phyloP scores from a whole-genome alignment of 371 early-diverging fungal genomes.

The Rhizopus sp. region DNA sequence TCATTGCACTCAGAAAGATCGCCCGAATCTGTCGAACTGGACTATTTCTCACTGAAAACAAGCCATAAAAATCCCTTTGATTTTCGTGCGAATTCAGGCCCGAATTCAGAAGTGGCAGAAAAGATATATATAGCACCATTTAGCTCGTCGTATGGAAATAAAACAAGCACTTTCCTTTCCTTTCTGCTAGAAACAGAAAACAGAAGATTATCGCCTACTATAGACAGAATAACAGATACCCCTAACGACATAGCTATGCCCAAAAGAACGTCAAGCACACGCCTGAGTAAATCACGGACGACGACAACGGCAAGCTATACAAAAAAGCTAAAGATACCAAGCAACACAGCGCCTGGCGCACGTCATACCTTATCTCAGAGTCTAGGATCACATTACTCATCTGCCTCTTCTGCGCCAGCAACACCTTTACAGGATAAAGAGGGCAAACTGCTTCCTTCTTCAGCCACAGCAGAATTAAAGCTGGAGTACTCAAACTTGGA shows the following conservation, averaged over 20 bases:
- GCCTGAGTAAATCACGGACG: slow-evolving; percentile 22
- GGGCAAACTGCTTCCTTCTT: slow-evolving; percentile 38
- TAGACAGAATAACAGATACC: slow-evolving; percentile 14
- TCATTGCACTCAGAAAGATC: slow-evolving; percentile 10
- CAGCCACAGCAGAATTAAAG: slow-evolving; percentile 25
- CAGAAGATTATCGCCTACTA: slow-evolving; percentile 17
- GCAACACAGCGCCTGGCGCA: slow-evolving; percentile 47
- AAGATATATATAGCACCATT: slow-evolving; percentile 10
- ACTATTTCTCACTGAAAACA: slow-evolving; percentile 30
- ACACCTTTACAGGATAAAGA: slow-evolving; percentile 37
- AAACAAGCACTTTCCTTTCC: slow-evolving; percentile 28
- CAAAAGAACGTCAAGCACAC: slow-evolving; percentile 19
- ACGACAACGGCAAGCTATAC: slow-evolving; percentile 4
- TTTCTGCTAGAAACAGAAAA: slow-evolving; percentile 40
- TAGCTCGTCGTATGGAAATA: slow-evolving; percentile 40
- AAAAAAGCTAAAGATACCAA: slow-evolving; percentile 32
- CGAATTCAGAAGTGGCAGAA: slow-evolving; percentile 10
- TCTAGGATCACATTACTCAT: slow-evolving; percentile 17
- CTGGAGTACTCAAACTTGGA: slow-evolving; percentile 52
- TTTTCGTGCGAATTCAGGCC: slow-evolving; percentile 19
- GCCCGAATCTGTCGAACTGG: slow-evolving; percentile 24
- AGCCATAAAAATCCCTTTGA: slow-evolving; percentile 2
- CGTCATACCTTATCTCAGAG: slow-evolving; percentile 20
- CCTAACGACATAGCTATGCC: slow-evolving; percentile 15
- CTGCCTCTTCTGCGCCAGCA: slow-evolving; percentile 15